phyloP scores from a whole-genome alignment of 2,329 filamentous ascomycete species.

The Sclerotinia sclerotiorum region DNA sequence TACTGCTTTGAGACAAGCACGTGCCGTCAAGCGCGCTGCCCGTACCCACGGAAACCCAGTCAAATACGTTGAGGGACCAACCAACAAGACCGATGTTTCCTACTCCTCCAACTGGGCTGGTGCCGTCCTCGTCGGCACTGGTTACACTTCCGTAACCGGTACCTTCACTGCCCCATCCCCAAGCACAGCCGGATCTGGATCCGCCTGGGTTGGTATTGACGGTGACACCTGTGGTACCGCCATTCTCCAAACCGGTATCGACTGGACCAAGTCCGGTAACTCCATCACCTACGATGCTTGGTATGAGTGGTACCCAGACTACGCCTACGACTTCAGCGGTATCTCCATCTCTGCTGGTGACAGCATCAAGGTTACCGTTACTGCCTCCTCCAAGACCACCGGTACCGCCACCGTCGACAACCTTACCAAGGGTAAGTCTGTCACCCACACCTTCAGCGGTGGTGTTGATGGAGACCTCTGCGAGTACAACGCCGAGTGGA shows the following conservation, averaged over 20 bases:
- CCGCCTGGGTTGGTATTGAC: slow-evolving; percentile 61
- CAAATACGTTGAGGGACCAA: slow-evolving; percentile 41
- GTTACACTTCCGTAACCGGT: slow-evolving; percentile 54
- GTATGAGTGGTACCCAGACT: slow-evolving; percentile 62
- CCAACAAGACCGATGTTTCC: slow-evolving; percentile 46
- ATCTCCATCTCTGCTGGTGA: slow-evolving; percentile 49
- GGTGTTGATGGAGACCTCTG: slow-evolving; percentile 41
- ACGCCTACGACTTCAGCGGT: slow-evolving; percentile 52
- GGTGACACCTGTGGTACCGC: slow-evolving; percentile 56
- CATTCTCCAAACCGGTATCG: slow-evolving; percentile 58
- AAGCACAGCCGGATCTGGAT: slow-evolving; percentile 40
- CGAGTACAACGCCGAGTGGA: slow-evolving; percentile 53
- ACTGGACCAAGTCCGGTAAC: slow-evolving; percentile 51
- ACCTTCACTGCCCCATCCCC: slow-evolving; percentile 55
- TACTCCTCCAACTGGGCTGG: slow-evolving; percentile 62
- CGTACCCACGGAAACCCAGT: slow-evolving; percentile 35
- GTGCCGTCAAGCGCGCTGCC: slow-evolving; percentile 36
- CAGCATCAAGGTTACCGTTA: slow-evolving; percentile 44
- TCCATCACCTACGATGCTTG: slow-evolving; percentile 53
- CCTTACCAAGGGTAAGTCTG: slow-evolving; percentile 46
- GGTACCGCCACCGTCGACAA: slow-evolving; percentile 50
- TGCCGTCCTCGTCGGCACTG: slow-evolving; percentile 51
- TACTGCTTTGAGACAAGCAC: slow-evolving; percentile 45
- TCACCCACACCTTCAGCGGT: slow-evolving; percentile 46
- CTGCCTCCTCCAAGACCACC: slow-evolving; percentile 43